Conservation (phyloP, 1,284 basidiomycete species). For the Leccinum brunneo-olivaceum region DNA sequence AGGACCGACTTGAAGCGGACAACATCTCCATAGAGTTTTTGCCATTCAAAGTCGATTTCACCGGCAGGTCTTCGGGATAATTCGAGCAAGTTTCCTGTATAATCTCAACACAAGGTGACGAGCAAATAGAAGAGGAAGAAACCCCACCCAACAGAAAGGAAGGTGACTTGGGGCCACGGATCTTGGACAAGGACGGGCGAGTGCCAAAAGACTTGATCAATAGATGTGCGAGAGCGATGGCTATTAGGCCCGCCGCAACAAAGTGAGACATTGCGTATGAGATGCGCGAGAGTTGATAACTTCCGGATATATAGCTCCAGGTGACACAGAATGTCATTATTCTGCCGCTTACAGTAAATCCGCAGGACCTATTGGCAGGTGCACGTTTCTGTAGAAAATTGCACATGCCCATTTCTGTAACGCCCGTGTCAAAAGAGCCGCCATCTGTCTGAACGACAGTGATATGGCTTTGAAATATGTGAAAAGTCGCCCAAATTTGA, state of each 20-base stretch:
- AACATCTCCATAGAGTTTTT: conserved; percentile 25
- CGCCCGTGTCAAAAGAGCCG: too few relatives aligned
- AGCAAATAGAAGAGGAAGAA: neutral
- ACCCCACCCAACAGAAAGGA: conserved; percentile 29
- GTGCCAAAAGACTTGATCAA: conserved; percentile 11
- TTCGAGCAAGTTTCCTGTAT: conserved; percentile 23
- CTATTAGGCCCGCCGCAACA: conserved; percentile 1
- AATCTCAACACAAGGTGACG: neutral
- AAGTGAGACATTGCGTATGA: too few relatives aligned
- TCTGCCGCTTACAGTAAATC: too few relatives aligned
- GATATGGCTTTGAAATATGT: too few relatives aligned
- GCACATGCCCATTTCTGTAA: too few relatives aligned
- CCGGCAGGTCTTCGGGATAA: conserved; percentile 23
- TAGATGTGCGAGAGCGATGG: conserved; percentile 11
- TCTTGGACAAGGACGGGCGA: conserved; percentile 20
- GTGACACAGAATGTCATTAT: too few relatives aligned
- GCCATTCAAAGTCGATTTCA: conserved; percentile 31
- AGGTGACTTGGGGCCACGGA: conserved; percentile 28
- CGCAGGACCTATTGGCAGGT: too few relatives aligned
- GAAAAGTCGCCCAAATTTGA: too few relatives aligned
- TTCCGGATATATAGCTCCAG: too few relatives aligned
- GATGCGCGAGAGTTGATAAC: too few relatives aligned
- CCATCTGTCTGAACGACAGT: too few relatives aligned
- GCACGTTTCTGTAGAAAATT: too few relatives aligned
- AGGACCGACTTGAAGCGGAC: conserved; percentile 25